Percentiles rank a stretch among this genome's conserved stretches.
Conservation (phyloP, 768 basidiomycete genomes). For the Calocybe cyanea region DNA sequence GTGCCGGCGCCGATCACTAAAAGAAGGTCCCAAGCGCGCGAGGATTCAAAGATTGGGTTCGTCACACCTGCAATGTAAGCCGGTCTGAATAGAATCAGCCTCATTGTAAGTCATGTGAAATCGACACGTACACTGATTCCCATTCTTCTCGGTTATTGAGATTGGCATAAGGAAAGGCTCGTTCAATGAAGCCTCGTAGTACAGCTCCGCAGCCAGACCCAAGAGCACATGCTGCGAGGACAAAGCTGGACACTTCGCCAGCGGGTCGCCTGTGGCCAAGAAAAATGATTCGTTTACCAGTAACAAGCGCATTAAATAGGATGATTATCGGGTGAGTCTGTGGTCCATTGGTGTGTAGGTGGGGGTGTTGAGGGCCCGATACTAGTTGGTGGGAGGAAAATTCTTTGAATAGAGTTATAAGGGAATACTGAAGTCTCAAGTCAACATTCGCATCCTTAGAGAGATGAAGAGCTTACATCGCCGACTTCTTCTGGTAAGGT, state of each 20-base stretch:
- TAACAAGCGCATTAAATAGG: conserved; percentile 93
- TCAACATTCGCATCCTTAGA: neutral
- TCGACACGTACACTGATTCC: conserved; percentile 70
- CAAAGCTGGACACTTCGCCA: conserved; percentile 85
- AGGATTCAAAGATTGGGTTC: conserved; percentile 92
- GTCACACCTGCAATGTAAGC: conserved; percentile 97
- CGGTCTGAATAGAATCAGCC: conserved; percentile 42
- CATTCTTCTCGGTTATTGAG: conserved; percentile 85
- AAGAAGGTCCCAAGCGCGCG: conserved; percentile 87
- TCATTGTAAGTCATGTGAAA: neutral
- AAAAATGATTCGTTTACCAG: conserved; percentile 95
- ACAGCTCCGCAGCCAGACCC: conserved; percentile 86
- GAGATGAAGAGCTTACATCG: conserved; percentile 55
- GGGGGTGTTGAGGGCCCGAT: conserved; percentile 79
- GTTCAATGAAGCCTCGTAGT: conserved; percentile 82
- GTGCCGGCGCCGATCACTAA: conserved; percentile 87
- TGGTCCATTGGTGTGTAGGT: conserved; percentile 88
- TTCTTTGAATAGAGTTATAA: conserved; percentile 85
- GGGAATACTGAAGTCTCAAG: conserved; percentile 63
- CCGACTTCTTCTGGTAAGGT: conserved; percentile 95
- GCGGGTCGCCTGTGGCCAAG: conserved; percentile 88
- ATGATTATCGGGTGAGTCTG: conserved; percentile 93
- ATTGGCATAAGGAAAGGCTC: conserved; percentile 95
- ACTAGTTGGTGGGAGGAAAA: conserved; percentile 60
- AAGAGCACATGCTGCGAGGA: conserved; percentile 91